These are phyloP conservation scores for Rhodotorula babjevae DNA, from an alignment of 768 basidiomycete genomes.

Conservation along the genomic window DNA sequence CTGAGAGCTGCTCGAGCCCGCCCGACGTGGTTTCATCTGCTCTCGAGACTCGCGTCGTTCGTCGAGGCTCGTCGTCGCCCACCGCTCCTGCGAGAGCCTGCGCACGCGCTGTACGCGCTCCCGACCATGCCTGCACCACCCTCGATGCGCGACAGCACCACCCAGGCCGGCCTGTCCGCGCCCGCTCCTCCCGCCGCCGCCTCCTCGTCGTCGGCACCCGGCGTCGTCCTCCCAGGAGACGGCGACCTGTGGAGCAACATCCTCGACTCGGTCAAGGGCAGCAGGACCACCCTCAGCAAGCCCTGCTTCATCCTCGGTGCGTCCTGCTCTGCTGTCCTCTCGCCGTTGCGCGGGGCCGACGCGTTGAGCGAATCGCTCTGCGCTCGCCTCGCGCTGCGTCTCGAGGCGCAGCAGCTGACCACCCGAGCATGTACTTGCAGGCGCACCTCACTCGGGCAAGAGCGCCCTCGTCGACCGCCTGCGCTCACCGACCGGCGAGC, in stretches of 20 bases:
- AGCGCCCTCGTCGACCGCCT: constrained; percentile 56
- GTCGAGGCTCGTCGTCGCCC: too few relatives aligned
- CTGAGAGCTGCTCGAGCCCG: too few relatives aligned
- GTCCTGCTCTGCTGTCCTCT: constrained; percentile 13
- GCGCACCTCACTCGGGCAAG: constrained; percentile 72
- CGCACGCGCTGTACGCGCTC: too few relatives aligned
- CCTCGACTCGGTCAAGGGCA: constrained; percentile 75
- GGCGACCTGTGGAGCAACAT: constrained; percentile 88
- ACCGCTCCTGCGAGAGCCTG: too few relatives aligned
- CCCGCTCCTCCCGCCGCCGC: neutral
- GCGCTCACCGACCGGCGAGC: neutral
- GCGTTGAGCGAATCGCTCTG: neutral
- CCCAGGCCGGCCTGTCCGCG: neutral
- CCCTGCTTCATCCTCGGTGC: constrained; percentile 72
- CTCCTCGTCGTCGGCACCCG: neutral
- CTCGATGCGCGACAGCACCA: too few relatives aligned
- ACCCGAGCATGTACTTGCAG: neutral
- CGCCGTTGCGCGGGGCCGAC: too few relatives aligned
- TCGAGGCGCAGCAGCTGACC: neutral
- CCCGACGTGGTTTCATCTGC: too few relatives aligned
- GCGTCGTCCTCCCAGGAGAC: constrained; percentile 34
- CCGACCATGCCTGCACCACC: neutral
- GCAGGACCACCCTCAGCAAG: constrained; percentile 76
- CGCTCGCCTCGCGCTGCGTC: neutral
- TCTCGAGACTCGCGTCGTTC: too few relatives aligned